Evolutionary conservation across 768 basidiomycete genomes (phyloP).

Genomic region (Xanthoconium purpureum): DNA sequence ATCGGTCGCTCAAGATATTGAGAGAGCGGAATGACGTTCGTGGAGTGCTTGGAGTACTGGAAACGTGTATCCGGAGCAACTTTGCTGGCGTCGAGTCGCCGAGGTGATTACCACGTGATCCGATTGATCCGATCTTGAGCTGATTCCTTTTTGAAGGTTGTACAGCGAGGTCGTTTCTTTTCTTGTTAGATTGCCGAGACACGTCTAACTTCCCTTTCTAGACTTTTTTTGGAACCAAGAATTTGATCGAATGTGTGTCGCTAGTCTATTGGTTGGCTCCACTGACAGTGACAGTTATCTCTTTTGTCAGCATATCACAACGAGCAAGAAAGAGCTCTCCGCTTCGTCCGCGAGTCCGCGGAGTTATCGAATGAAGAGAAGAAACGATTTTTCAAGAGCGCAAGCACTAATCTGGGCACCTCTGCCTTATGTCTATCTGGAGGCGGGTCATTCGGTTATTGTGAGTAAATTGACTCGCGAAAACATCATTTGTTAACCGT

Average conservation of each 20-base stretch:
- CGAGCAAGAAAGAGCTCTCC: constrained; percentile 74
- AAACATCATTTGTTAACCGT: not conserved
- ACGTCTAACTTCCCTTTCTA: constrained; percentile 34
- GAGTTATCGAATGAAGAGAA: constrained; percentile 85
- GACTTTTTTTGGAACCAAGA: constrained; percentile 92
- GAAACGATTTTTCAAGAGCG: constrained; percentile 83
- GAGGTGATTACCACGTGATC: constrained; percentile 41
- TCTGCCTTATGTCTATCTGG: constrained; percentile 95
- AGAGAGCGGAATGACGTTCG: constrained; percentile 78
- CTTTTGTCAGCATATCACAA: constrained; percentile 65
- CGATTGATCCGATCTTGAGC: not conserved
- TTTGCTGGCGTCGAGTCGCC: constrained; percentile 91
- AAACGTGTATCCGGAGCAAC: constrained; percentile 86
- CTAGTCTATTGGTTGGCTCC: not conserved
- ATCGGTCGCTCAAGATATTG: constrained; percentile 65
- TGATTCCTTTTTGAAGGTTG: constrained; percentile 45
- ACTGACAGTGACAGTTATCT: not conserved
- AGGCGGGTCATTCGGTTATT: constrained; percentile 93
- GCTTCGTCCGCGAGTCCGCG: constrained; percentile 69
- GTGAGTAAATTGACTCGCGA: constrained; percentile 38
- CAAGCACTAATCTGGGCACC: constrained; percentile 86
- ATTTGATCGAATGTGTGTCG: constrained; percentile 74
- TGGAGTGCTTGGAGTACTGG: constrained; percentile 84
- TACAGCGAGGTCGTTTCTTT: constrained; percentile 70
- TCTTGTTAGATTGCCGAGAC: not conserved